phyloP scores from a whole-genome alignment of 2,329 filamentous ascomycete species.

The Botrytis pseudocinerea region DNA sequence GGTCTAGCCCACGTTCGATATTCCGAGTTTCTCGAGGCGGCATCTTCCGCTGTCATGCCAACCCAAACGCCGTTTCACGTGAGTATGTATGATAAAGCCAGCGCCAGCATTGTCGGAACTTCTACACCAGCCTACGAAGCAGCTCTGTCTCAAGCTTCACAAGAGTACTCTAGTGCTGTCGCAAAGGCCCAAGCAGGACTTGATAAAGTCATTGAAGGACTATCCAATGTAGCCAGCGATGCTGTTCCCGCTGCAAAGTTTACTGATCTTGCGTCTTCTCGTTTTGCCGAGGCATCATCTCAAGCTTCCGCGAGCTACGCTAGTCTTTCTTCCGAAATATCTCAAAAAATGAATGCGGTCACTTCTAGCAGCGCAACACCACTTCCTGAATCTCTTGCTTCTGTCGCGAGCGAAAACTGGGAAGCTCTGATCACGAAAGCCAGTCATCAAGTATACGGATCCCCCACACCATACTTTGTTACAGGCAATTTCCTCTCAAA shows the following conservation, averaged over 20 bases:
- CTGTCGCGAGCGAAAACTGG: conserved; percentile 47
- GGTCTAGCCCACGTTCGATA: conserved; percentile 79
- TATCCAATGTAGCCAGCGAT: conserved; percentile 40
- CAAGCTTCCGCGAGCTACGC: conserved; percentile 50
- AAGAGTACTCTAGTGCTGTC: conserved; percentile 34
- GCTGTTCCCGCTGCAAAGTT: conserved; percentile 44
- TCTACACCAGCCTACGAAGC: conserved; percentile 32
- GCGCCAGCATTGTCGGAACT: conserved; percentile 33
- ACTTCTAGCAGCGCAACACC: conserved; percentile 49
- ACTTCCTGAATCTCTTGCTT: conserved; percentile 53
- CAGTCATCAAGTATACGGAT: conserved; percentile 39
- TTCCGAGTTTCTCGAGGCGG: conserved; percentile 70
- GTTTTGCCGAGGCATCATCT: conserved; percentile 47
- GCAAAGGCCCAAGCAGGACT: conserved; percentile 12
- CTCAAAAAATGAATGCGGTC: conserved; percentile 41
- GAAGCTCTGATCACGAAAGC: conserved; percentile 40
- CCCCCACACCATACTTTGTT: conserved; percentile 40
- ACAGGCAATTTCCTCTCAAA: conserved; percentile 49
- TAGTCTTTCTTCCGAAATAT: conserved; percentile 59
- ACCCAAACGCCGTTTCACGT: conserved; percentile 54
- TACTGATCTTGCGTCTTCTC: conserved; percentile 46
- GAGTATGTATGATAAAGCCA: conserved; percentile 36
- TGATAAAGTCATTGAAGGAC: conserved; percentile 39
- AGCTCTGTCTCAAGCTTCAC: conserved; percentile 31
- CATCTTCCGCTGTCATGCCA: conserved; percentile 67